phyloP scores from a whole-genome alignment of 306 rosid species.

The Rosa persica region DNA sequence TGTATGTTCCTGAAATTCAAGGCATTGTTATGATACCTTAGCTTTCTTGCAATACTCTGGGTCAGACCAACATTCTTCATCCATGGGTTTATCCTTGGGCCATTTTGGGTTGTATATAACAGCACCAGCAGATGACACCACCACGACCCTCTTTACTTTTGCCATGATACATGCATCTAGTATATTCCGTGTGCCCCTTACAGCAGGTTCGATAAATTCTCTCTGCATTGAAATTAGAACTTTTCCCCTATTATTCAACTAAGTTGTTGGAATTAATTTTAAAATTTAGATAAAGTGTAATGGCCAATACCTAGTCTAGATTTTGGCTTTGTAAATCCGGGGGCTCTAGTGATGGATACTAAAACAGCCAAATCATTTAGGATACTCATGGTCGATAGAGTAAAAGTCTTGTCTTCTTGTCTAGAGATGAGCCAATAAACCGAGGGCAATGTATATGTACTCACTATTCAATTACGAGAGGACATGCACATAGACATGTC shows the following conservation, averaged over 20 bases:
- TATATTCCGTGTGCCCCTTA: slow-evolving; percentile 14
- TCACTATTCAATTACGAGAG: not conserved
- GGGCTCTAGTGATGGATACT: too few species aligned
- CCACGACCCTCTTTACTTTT: slow-evolving; percentile 14
- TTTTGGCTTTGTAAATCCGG: not conserved
- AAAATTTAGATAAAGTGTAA: not conserved
- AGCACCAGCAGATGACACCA: slow-evolving; percentile 5
- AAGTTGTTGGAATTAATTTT: not conserved
- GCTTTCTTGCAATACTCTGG: not conserved
- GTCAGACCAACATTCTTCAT: slow-evolving; percentile 22
- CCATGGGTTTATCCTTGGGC: slow-evolving; percentile 17
- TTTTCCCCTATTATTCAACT: not conserved
- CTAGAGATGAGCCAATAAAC: not conserved
- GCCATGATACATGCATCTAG: slow-evolving; percentile 7
- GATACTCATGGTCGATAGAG: not conserved
- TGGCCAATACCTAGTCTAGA: not conserved
- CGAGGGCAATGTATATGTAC: not conserved
- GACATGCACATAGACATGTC: not conserved
- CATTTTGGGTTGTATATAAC: slow-evolving; percentile 7
- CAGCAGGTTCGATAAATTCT: slow-evolving; percentile 11
- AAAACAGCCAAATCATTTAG: too few species aligned
- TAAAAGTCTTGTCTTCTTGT: not conserved
- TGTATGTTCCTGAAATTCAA: not conserved
- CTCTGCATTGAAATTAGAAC: not conserved
- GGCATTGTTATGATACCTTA: not conserved